phyloP scores from a whole-genome alignment of 352 stramenopile species.

The Thraustochytrium striatum region DNA sequence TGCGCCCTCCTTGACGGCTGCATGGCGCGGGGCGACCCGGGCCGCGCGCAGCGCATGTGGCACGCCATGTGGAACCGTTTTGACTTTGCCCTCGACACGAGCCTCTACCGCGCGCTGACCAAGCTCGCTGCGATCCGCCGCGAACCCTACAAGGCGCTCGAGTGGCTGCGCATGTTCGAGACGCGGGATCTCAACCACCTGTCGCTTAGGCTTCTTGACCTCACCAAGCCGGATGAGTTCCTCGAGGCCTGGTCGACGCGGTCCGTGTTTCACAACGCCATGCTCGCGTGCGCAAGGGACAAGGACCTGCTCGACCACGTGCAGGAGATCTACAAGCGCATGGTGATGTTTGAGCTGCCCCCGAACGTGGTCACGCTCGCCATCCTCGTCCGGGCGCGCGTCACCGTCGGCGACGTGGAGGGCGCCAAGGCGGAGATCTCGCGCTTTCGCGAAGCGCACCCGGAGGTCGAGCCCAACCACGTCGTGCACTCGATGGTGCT shows the following conservation, averaged over 20 bases:
- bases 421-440: neutral
- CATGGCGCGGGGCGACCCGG: neutral
- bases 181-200: neutral
- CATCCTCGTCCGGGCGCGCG: neutral
- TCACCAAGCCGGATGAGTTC: neutral
- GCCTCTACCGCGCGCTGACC: neutral
- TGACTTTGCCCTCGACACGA: neutral
- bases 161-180: neutral
- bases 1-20: constrained; percentile 25
- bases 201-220: neutral
- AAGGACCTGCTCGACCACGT: neutral
- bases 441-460: neutral
- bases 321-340: constrained; percentile 12
- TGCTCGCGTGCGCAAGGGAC: constrained; percentile 27
- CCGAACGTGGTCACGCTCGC: constrained; percentile 1
- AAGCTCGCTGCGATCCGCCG: neutral
- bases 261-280: constrained; percentile 21
- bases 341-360: neutral
- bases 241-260: neutral
- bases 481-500: constrained; percentile 3
- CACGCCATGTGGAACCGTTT: constrained; percentile 11
- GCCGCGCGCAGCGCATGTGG: constrained; percentile 2
- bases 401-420: neutral
- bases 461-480: neutral
- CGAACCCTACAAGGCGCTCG: neutral